These are phyloP conservation scores for Fusarium nelsonii DNA, from an alignment of 2,329 filamentous ascomycete species.

Conservation along the genomic window DNA sequence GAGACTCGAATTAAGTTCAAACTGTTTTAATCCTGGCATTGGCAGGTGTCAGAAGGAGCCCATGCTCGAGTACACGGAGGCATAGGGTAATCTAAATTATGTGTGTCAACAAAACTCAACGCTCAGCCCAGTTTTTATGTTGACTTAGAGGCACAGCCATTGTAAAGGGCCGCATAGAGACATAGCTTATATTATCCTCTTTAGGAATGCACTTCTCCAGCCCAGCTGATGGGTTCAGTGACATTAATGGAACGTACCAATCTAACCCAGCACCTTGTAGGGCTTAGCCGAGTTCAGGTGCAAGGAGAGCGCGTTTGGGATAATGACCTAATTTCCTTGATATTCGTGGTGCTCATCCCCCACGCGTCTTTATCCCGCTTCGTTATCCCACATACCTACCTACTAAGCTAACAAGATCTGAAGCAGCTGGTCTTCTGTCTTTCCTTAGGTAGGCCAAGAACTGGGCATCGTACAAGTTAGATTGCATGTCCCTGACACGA, in stretches of 20 bases:
- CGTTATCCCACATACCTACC: slow-evolving; percentile 10
- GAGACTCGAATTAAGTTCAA: slow-evolving; percentile 8
- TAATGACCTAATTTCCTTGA: slow-evolving; percentile 29
- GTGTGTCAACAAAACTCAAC: slow-evolving; percentile 17
- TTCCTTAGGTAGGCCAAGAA: neutral
- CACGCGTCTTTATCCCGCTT: slow-evolving; percentile 28
- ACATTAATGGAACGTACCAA: slow-evolving; percentile 8
- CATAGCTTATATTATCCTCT: slow-evolving; percentile 14
- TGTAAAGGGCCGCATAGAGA: neutral
- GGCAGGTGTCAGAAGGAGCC: slow-evolving; percentile 1
- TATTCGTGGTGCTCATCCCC: slow-evolving; percentile 3
- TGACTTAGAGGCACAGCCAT: slow-evolving; percentile 1
- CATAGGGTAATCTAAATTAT: slow-evolving; percentile 8
- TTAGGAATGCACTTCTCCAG: neutral
- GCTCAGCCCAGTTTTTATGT: slow-evolving; percentile 15
- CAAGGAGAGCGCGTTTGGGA: slow-evolving; percentile 18
- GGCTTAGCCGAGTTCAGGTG: slow-evolving; percentile 29
- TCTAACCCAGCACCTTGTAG: slow-evolving; percentile 25
- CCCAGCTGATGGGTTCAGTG: neutral
- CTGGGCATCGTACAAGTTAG: neutral
- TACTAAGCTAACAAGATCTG: neutral
- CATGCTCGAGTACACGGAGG: neutral
- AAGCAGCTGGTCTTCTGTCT: neutral
- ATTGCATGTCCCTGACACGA: neutral
- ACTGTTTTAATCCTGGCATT: neutral